These are phyloP conservation scores for Fusarium pseudonygamai DNA, from an alignment of 2,329 filamentous ascomycete species.

Conservation along the genomic window DNA sequence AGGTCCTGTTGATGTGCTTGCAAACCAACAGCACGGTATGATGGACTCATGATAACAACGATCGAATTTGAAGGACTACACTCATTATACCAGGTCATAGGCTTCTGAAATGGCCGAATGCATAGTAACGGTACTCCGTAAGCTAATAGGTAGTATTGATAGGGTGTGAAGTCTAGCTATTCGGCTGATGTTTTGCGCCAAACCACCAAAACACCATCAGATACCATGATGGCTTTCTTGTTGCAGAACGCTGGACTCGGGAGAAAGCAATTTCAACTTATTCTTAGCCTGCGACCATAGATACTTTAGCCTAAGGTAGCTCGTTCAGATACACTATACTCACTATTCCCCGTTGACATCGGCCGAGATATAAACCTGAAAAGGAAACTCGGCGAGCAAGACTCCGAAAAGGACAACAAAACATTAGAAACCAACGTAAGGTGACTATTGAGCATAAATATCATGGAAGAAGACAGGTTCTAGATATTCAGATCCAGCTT, in stretches of 20 bases:
- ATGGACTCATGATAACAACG: neutral
- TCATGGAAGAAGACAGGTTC: neutral
- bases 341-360: conserved; percentile 1
- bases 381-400: conserved; percentile 40
- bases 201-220: neutral
- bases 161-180: neutral
- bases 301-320: conserved; percentile 21
- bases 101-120: neutral
- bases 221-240: neutral
- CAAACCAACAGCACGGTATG: neutral
- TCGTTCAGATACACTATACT: neutral
- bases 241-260: neutral
- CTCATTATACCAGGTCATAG: neutral
- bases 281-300: neutral
- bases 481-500: neutral
- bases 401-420: conserved; percentile 44
- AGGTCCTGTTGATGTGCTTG: neutral
- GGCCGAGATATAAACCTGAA: conserved; percentile 26
- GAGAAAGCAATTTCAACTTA: neutral
- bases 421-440: conserved; percentile 6
- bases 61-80: neutral
- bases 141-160: neutral
- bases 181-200: neutral
- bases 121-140: too few species aligned
- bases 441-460: conserved; percentile 25